Percentiles rank a stretch among this genome's conserved stretches.
These are phyloP conservation scores for Dispira parvispora DNA, from an alignment of 192 early-diverging fungal genomes.

Conservation along the genomic window DNA sequence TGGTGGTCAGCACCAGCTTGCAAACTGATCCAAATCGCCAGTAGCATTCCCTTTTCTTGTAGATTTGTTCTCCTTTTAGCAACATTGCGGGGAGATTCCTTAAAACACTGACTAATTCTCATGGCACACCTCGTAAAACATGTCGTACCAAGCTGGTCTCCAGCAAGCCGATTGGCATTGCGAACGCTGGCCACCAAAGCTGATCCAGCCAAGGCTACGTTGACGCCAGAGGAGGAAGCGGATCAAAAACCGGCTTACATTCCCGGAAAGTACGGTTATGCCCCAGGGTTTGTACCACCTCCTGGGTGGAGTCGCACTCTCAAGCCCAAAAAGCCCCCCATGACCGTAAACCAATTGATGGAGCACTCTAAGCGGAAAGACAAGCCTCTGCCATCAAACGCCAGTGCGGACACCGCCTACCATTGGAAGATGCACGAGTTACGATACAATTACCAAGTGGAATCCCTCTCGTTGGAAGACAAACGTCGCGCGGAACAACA, in stretches of 20 bases:
- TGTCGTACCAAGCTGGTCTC: too few species aligned
- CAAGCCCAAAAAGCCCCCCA: conserved; percentile 6
- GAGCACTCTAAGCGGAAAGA: conserved; percentile 12
- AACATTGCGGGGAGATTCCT: too few species aligned
- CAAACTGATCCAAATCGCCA: too few species aligned
- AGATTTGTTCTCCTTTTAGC: too few species aligned
- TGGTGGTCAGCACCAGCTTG: too few species aligned
- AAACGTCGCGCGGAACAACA: conserved; percentile 11
- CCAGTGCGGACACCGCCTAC: conserved; percentile 9
- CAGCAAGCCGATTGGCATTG: too few species aligned
- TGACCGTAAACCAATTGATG: conserved; percentile 1
- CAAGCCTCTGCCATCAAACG: background rate
- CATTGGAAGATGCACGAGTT: conserved; percentile 16
- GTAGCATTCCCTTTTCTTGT: too few species aligned
- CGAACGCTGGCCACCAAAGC: too few species aligned
- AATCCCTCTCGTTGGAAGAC: conserved; percentile 15
- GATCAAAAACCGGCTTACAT: conserved; percentile 10
- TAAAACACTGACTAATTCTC: too few species aligned
- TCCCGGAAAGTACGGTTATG: conserved; percentile 26
- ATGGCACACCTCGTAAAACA: too few species aligned
- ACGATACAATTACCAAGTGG: conserved; percentile 18
- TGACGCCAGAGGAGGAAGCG: too few species aligned
- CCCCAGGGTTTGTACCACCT: conserved; percentile 29
- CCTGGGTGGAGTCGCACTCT: conserved; percentile 15
- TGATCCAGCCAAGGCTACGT: too few species aligned